Evolutionary conservation across 2,329 filamentous ascomycete species (phyloP).

Genomic region (Nannizzia gypsea): DNA sequence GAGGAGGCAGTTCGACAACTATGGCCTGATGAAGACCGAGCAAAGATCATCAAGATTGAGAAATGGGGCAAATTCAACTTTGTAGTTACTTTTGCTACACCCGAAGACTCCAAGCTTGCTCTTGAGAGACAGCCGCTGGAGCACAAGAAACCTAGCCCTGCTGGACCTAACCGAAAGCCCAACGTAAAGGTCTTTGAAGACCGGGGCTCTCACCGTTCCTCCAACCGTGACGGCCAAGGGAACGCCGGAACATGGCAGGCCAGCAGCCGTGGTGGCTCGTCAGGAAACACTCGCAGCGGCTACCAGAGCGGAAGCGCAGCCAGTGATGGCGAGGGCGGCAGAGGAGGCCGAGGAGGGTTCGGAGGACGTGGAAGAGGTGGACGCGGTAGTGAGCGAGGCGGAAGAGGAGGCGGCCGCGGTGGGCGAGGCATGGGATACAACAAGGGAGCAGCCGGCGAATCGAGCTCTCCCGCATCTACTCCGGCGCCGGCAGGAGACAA

Average conservation of each 20-base stretch:
- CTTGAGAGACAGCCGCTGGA: conserved; percentile 64
- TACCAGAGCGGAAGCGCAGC: conserved; percentile 70
- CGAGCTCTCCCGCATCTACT: conserved; percentile 9
- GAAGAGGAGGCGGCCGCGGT: conserved; percentile 43
- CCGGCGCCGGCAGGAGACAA: conserved; percentile 8
- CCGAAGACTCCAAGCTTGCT: conserved; percentile 69
- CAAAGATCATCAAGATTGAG: conserved; percentile 67
- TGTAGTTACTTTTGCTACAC: conserved; percentile 71
- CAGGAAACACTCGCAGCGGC: conserved; percentile 53
- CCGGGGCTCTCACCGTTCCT: conserved; percentile 40
- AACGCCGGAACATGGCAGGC: conserved; percentile 45
- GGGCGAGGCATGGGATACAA: conserved; percentile 42
- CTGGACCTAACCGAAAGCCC: conserved; percentile 64
- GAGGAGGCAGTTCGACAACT: conserved; percentile 73
- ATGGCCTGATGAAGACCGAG: conserved; percentile 69
- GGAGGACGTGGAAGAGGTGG: conserved; percentile 43
- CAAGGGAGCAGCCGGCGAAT: conserved; percentile 10
- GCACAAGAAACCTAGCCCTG: conserved; percentile 55
- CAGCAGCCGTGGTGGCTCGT: conserved; percentile 52
- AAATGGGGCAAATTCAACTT: conserved; percentile 57
- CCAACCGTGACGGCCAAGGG: conserved; percentile 24
- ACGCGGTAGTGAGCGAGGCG: conserved; percentile 45
- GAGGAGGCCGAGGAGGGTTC: conserved; percentile 48
- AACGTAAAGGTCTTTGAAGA: conserved; percentile 74
- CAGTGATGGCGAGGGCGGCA: conserved; percentile 61